Base-by-base conservation (phyloP, 345 rosid species). In the Abelmoschus esculentus region DNA sequence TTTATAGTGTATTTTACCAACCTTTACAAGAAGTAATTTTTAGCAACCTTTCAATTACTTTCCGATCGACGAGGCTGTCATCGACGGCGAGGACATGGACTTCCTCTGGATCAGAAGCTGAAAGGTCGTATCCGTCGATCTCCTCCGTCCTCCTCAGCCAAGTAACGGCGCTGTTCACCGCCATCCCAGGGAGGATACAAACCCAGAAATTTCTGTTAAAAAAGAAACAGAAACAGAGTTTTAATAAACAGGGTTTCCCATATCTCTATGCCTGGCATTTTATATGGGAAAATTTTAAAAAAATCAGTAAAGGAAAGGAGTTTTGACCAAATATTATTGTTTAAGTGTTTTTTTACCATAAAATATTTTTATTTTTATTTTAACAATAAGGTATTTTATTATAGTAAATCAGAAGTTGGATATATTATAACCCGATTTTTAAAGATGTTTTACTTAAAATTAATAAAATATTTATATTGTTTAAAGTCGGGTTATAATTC, bases 81-180 rank as follows among this genome's bases (percentile, higher is more conserved):
- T 93, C 98, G 2, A 93, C 98, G 42, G 98, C 98, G 14, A 93
- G 74, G 2, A 93, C 98, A 69, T 93, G 98, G 72, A 84, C 91
- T 66, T 86, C 88, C 31, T 85, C 83, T 1, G 82, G n/a, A 46
- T 81, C 82, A 68, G 86, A 71, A 32, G 81, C 76, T 2, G 84
- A 64, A 42, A 82, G 70, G 34, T 83, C 86, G 10, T 77, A 79
- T 29, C 84, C 76, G 1, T 75, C 84, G 10, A 79, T 72, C 79
- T 53, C 77, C 54, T 83, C 91, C 52, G 85, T 50, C 67, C 77
- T 81, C 78, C 83, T 65, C 53, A 70, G 66, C 73, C 84, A 78
- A 4, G 90, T 71, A 70, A 74, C 78, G 34, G 80, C 81, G 61
- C 88, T 89, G 79, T 81, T 85, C 53, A 76, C 68, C 1, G 86